Percentiles rank a stretch among this genome's conserved stretches.
These are phyloP conservation scores for Rhypophila decipiens DNA, from an alignment of 495 filamentous ascomycete species.

Conservation along the genomic window DNA sequence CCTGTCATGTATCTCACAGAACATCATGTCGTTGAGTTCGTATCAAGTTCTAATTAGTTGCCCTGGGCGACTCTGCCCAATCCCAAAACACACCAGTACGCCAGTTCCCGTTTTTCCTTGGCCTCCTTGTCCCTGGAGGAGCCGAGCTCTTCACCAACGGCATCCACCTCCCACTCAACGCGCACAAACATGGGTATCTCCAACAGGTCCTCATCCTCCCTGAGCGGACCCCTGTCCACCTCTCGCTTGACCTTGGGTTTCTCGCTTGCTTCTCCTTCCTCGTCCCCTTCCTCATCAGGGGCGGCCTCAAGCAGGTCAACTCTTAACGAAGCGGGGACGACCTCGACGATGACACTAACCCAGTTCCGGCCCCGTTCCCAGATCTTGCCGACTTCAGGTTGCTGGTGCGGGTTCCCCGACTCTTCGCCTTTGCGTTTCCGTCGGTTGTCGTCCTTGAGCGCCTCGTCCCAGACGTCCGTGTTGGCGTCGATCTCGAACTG, in stretches of 20 bases:
- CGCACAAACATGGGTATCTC: slow-evolving; percentile 93
- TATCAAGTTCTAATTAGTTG: no score
- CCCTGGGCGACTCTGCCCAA: slow-evolving; percentile 65
- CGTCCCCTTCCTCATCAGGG: background rate
- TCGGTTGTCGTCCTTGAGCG: slow-evolving; percentile 48
- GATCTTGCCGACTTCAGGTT: slow-evolving; percentile 85
- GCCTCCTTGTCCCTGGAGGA: slow-evolving; percentile 38
- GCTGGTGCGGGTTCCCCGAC: slow-evolving; percentile 39
- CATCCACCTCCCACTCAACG: slow-evolving; percentile 84
- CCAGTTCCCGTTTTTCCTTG: slow-evolving; percentile 63
- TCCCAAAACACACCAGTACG: slow-evolving; percentile 92
- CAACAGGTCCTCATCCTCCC: slow-evolving; percentile 79
- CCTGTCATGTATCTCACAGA: no score
- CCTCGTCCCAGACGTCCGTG: slow-evolving; percentile 94
- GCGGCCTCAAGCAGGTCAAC: slow-evolving; percentile 16
- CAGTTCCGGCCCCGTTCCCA: slow-evolving; percentile 95
- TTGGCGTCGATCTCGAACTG: slow-evolving; percentile 94
- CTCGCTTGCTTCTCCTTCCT: background rate
- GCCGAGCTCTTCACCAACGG: slow-evolving; percentile 56
- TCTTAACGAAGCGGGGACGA: slow-evolving; percentile 61
- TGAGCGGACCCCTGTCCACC: slow-evolving; percentile 28
- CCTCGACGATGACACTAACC: slow-evolving; percentile 86
- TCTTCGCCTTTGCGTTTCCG: slow-evolving; percentile 33
- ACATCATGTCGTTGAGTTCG: no score
- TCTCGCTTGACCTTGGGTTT: no score